Percentiles rank a stretch among this genome's conserved stretches.
Conservation (phyloP, 495 filamentous ascomycete species). For the Aspergillus incahuasiensis region DNA sequence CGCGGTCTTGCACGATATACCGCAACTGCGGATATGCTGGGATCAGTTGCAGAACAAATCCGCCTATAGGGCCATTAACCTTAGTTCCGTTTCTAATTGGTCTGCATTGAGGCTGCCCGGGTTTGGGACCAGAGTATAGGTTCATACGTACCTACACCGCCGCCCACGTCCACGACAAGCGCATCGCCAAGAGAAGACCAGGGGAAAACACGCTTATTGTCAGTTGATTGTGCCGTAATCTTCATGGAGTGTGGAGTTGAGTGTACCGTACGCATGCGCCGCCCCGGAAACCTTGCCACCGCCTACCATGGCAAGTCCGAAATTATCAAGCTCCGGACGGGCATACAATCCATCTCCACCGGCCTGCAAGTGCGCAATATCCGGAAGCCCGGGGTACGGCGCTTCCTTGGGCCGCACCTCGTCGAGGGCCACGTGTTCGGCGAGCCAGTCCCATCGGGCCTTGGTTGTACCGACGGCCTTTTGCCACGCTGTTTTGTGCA, state of each 20-base stretch:
- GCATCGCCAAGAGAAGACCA: conserved; percentile 30
- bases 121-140: neutral
- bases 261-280: conserved; percentile 24
- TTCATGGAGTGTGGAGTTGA: too few relatives aligned
- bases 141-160: conserved; percentile 19
- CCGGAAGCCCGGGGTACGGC: neutral
- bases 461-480: conserved; percentile 24
- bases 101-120: too few relatives aligned
- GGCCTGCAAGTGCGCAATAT: neutral
- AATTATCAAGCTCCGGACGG: conserved; percentile 29
- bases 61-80: too few relatives aligned
- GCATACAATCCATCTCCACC: neutral
- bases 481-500: conserved; percentile 28
- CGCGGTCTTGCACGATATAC: conserved; percentile 38
- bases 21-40: conserved; percentile 21
- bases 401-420: neutral
- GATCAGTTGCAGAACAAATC: conserved; percentile 6
- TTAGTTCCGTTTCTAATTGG: neutral
- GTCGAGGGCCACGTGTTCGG: conserved; percentile 10
- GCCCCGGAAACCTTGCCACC: conserved; percentile 29
- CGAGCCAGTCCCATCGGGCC: conserved; percentile 35
- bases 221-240: too few relatives aligned
- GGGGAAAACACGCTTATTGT: conserved; percentile 23
- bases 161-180: conserved; percentile 38
- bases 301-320: conserved; percentile 30